phyloP scores from a whole-genome alignment of 2,329 filamentous ascomycete genomes.

The Ophiognomonia clavigignenti-juglandacearum region DNA sequence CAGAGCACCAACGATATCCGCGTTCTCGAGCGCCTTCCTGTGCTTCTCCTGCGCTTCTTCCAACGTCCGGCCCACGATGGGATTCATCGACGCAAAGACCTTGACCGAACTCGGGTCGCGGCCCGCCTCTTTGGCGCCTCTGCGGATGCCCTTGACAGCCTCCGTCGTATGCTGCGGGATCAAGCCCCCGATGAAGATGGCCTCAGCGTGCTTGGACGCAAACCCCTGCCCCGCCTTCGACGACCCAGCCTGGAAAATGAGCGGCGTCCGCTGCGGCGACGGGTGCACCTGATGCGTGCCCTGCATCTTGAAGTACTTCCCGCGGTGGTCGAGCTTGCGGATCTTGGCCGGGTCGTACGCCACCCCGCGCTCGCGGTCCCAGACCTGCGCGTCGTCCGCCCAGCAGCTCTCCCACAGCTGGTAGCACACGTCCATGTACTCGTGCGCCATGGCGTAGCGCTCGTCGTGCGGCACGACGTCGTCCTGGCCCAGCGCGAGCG shows the following conservation, averaged over 20 bases:
- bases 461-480: constrained; percentile 49
- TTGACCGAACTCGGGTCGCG: constrained; percentile 1
- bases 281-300: constrained; percentile 8
- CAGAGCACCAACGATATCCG: constrained; percentile 4
- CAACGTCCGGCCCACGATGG: constrained; percentile 11
- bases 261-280: constrained; percentile 11
- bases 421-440: constrained; percentile 59
- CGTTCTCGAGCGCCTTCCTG: constrained; percentile 4
- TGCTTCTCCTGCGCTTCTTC: constrained; percentile 10
- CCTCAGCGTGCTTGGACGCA: constrained; percentile 9
- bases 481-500: constrained; percentile 56
- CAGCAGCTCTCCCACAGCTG: constrained; percentile 40
- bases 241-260: constrained; percentile 9
- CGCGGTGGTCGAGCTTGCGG: not conserved
- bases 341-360: not conserved
- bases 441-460: constrained; percentile 58
- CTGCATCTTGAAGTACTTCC: constrained; percentile 10
- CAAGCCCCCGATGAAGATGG: constrained; percentile 6
- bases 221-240: constrained; percentile 8
- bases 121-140: not conserved
- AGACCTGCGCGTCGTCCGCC: not conserved
- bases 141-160: constrained; percentile 2
- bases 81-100: constrained; percentile 7
- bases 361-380: not conserved
- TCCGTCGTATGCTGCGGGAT: not conserved